phyloP scores from a whole-genome alignment of 2,329 filamentous ascomycete genomes.

The Ascochyta fabae region DNA sequence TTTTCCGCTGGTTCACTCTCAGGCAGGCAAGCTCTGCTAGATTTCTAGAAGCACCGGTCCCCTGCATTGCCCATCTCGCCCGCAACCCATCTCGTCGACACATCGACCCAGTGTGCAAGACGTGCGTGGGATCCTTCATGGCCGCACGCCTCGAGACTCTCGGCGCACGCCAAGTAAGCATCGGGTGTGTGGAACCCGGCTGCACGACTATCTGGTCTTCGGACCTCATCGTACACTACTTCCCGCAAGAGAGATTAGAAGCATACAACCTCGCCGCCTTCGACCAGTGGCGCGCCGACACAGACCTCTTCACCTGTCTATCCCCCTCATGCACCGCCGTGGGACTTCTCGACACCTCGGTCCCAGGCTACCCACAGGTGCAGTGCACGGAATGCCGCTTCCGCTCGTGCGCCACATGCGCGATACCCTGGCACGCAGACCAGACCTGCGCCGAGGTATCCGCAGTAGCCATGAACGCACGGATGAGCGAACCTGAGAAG shows the following conservation, averaged over 20 bases:
- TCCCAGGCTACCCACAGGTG: conserved; percentile 37
- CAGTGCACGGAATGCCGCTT: conserved; percentile 26
- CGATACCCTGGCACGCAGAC: conserved; percentile 32
- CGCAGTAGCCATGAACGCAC: conserved; percentile 22
- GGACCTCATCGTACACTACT: conserved; percentile 26
- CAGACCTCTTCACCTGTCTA: conserved; percentile 24
- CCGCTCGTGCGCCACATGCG: conserved; percentile 32
- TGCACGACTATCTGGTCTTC: conserved; percentile 30
- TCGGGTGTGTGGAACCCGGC: conserved; percentile 33
- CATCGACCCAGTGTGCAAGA: conserved; percentile 35
- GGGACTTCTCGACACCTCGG: conserved; percentile 23
- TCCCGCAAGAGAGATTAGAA: conserved; percentile 27
- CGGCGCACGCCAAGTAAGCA: conserved; percentile 26
- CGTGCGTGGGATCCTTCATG: conserved; percentile 33
- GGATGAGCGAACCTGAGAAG: conserved; percentile 33
- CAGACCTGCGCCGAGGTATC: conserved; percentile 33
- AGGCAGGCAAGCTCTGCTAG: not conserved
- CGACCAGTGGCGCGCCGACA: conserved; percentile 26
- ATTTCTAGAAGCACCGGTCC: conserved; percentile 19
- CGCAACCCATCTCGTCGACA: conserved; percentile 25
- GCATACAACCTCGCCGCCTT: conserved; percentile 37
- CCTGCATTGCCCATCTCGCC: conserved; percentile 33
- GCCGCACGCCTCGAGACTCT: conserved; percentile 29
- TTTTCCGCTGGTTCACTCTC: conserved; percentile 26
- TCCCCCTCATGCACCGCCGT: conserved; percentile 19